Evolutionary conservation across 139 green algal species (phyloP), one percentile per base, ranked within the genome.

Genomic region (Volvox africanus): DNA sequence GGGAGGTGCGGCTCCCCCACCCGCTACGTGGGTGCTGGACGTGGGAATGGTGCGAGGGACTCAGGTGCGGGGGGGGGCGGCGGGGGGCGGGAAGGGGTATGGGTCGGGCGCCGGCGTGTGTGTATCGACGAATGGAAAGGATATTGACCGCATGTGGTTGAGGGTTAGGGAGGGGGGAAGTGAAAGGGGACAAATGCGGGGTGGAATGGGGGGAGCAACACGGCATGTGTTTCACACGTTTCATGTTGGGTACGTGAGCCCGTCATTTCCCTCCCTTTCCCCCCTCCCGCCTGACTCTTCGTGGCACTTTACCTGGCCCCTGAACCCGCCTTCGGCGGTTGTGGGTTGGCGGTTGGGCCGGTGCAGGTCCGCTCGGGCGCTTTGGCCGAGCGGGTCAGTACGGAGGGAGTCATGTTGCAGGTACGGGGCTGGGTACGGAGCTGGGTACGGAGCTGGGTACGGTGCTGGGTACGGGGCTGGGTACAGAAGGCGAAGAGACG

Each of bases 401-500:
- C 68, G 0, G 94, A 96, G 77, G 94, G 94, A 0, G 94, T 94
- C 6, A 93, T 94, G 92, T 89, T 96, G 78, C 92, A 91, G 87
- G 87, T 80, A 65, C 0, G 87, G 37, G 36, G 24, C 67, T 24
- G 33, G 62, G 62, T 22, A n/a, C n/a, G n/a, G n/a, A n/a, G n/a
- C n/a, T n/a, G n/a, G 87, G 87, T 80, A 65, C 0, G 87, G 37
- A 22, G 24, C 67, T 24, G 33, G 62, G 62, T 22, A n/a, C n/a
- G n/a, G n/a, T n/a, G n/a, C n/a, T n/a, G n/a, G 87, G 87, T 80
- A 65, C 0, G 87, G 37, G 36, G 24, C 67, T 24, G 33, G 62
- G 62, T 22, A n/a, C n/a, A n/a, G n/a, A n/a, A n/a, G n/a, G n/a
- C n/a, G n/a, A 55, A 26, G 36, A 55, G 21, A 35, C 14, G 78